Evolutionary conservation across 2,329 filamentous ascomycete genomes (phyloP), one percentile per base, ranked within the genome.

Genomic region (Claviceps monticola): DNA sequence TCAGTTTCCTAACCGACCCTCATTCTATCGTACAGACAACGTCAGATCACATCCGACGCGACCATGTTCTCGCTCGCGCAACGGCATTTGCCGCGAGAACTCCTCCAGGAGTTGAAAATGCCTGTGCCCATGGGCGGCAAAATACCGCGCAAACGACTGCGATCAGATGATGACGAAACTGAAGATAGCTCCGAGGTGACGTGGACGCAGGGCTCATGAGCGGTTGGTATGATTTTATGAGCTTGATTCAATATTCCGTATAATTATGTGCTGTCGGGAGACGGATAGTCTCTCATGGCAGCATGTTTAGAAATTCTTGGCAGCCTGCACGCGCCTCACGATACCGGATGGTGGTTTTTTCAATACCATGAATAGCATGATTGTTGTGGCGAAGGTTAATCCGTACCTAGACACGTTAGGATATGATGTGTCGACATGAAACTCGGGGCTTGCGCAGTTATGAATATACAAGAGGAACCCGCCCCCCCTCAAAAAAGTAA

Each of bases 361-460:
- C 55, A 95, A 73, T 39, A 98, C 82, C 86, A 97, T 90, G 78
- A 85, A 95, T 63, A 98, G 74, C 93, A 98, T 98, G 63, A 98
- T 79, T 13, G 88, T 82, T 41, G 93, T 98, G 53, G 90, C 90
- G 42, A 84, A 68, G 53, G 82, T 84, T 56, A 95, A 77, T 56
- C 86, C 87, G 64, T 94, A 96, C 89, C 89, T 95, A 58, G 7
- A 7, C 26, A 42, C 37, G 36, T 46, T 26, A 51, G 43, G n/a
- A 29, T 13, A 52, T 46, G 39, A 41, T 45, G 29, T 43, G 23
- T 9, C 13, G 19, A n/a, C 13, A 29, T 14, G 46, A 29, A 29
- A 37, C 2, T 17, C 16, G 38, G 14, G 38, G 38, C n/a, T 39
- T 16, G 38, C 6, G 38, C 7, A 45, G 16, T 45, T n/a, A 26